phyloP scores from a whole-genome alignment of 1,284 basidiomycete species.

The Melampsora occidentalis region DNA sequence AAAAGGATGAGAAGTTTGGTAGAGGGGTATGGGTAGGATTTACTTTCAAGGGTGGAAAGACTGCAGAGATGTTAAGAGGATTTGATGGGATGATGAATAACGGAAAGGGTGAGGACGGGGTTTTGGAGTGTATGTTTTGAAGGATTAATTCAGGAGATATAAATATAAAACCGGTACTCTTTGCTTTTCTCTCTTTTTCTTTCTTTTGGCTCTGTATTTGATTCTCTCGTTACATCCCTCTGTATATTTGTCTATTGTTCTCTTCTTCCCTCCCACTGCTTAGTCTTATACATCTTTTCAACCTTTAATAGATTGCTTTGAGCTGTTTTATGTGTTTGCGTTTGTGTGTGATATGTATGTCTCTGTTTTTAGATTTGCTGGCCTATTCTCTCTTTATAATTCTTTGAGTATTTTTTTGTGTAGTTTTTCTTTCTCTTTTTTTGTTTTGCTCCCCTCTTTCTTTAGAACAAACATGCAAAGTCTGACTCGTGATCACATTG shows the following conservation, averaged over 20 bases:
- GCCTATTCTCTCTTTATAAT: background rate
- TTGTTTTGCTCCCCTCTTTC: no score
- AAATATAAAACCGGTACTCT: background rate
- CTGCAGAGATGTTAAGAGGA: constrained; percentile 39
- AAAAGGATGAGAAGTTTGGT: constrained; percentile 71
- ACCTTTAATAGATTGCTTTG: background rate
- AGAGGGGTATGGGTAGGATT: constrained; percentile 95
- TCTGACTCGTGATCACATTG: no score
- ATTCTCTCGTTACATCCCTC: background rate
- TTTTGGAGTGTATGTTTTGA: constrained; percentile 27
- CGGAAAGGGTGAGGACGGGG: background rate
- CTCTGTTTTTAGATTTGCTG: constrained; percentile 2
- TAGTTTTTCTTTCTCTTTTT: no score
- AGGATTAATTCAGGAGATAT: background rate
- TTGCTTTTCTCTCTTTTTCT: background rate
- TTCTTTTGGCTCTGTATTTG: constrained; percentile 11
- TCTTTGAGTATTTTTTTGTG: no score
- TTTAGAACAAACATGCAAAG: no score
- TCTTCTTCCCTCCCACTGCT: background rate
- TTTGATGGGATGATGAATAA: constrained; percentile 1
- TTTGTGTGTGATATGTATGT: background rate
- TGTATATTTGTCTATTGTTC: background rate
- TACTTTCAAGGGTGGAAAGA: constrained; percentile 63
- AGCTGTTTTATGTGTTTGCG: background rate
- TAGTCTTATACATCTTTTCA: background rate